Evolutionary conservation across 2,329 filamentous ascomycete genomes (phyloP), one percentile per base, ranked within the genome.

Genomic region (Claviceps spartinae): DNA sequence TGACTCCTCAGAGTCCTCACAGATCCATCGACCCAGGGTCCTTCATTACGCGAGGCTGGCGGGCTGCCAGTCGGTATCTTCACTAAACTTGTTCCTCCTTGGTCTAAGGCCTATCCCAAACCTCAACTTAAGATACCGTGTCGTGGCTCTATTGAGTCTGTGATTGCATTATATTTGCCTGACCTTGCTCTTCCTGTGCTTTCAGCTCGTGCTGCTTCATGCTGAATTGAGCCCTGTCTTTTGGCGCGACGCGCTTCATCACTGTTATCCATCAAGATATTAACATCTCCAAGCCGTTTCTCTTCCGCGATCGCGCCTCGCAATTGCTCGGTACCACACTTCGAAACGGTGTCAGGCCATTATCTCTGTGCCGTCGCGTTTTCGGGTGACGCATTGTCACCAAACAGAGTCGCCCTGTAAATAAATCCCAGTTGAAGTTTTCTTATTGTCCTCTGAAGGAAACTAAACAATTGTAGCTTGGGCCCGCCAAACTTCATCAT

Each of bases 1-100:
- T 54, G 50, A 54, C 54, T 56, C 54, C 45, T 54, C 18, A 18
- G 18, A 18, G 18, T 56, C 54, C 45, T 54, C 54, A 7, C 40
- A n/a, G 18, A 16, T 24, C 16, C 18, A 45, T 41, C 36, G 22
- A 22, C 34, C 18, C 50, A 18, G 47, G 37, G 43, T 47, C 22
- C 41, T 26, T 30, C 22, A 47, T 30, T 30, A 47, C 42, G 37
- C 47, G 43, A 42, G 46, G 13, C 50, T 43, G 49, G 41, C 18
- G 34, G 20, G 47, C 45, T 47, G 20, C 46, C 40, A 49, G 40
- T 18, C 18, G 18, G 18, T 22, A 24, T 24, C 8, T 43, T 43
- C 42, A 34, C 30, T 44, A n/a, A 26, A 37, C 22, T 14, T 30
- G 20, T 52, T 45, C 37, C 36, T 46, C 42, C 43, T 34, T 14